Base-by-base conservation (phyloP, 1,284 basidiomycete genomes). In the Sporisorium scitamineum region DNA sequence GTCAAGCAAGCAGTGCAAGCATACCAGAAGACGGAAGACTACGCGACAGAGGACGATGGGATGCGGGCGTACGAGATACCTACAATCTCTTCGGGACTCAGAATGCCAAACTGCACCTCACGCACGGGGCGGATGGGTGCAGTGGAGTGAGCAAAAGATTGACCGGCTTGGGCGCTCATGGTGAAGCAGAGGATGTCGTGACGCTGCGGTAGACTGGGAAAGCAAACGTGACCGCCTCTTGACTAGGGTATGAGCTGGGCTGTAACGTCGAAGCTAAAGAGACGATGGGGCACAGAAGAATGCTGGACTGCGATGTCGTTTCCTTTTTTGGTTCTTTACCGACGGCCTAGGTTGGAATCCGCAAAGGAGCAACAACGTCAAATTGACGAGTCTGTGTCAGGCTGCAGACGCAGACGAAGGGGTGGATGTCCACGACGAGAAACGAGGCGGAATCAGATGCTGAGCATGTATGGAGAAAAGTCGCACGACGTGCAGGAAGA, bases 21-120 rank as follows among this genome's bases (percentile, higher is more conserved):
- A 18, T 20, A 22, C 24, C 9, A 50, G 5, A 34, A 16, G 18
- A 9, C 2, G 34, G 22, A 22, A 5, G 47, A 26, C 11, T 44
- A 10, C 9, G 42, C 54, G 48, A 53, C 29, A 26, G 37, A 34
- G 13, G 62, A 29, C 26, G 31, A 45, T 7, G 62, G 47, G 44
- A 50, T 20, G 44, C 34, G 34, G 26, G 59, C 63, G 55, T 41
- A 22, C 52, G 8, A 45, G 67, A 70, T 70, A 84, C 83, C 64
- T 78, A 85, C 83, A 86, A 99, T 99, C 89, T 99, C 97, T 88
- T 99, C 97, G n/a, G 97, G 97, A 58, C 95, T 97, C 84, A 99
- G 91, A 80, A 99, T 95, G 85, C 97, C 96, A 88, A 99, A 99
- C 87, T 99, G 97, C 71, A 99, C 96, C 88, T 98, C 95, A 88